These are phyloP conservation scores for Coemansia sp. DNA, from an alignment of 192 early-diverging fungal species.

Conservation along the genomic window DNA sequence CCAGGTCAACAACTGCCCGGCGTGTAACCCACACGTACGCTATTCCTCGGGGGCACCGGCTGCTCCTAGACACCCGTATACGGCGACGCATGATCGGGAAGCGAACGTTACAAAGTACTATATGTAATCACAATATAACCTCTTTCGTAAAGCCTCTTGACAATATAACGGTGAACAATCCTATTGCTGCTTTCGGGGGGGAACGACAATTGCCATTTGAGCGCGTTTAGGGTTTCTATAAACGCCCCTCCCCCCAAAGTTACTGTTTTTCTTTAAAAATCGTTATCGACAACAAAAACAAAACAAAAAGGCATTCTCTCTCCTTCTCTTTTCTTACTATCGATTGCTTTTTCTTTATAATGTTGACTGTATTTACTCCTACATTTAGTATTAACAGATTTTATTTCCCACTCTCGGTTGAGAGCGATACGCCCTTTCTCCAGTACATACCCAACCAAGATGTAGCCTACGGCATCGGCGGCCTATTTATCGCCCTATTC, in stretches of 20 bases:
- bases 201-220: not conserved
- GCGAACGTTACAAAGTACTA: conserved; percentile 35
- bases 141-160: no score
- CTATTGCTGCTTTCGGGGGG: not conserved
- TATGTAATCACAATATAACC: conserved; percentile 28
- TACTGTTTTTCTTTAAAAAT: not conserved
- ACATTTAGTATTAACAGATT: conserved; percentile 7
- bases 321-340: not conserved
- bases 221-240: not conserved
- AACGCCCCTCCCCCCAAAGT: not conserved
- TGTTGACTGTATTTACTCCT: conserved; percentile 11
- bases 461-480: conserved; percentile 34
- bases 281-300: conserved; percentile 1
- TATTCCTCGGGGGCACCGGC: conserved; percentile 17
- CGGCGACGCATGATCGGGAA: conserved; percentile 20
- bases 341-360: not conserved
- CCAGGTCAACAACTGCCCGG: conserved; percentile 45
- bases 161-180: not conserved
- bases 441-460: conserved; percentile 17
- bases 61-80: conserved; percentile 11
- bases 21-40: conserved; percentile 43
- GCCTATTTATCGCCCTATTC: conserved; percentile 23
- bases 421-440: conserved; percentile 23
- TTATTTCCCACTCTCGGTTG: not conserved
- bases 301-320: not conserved